Evolutionary conservation across 768 basidiomycete genomes (phyloP).

Genomic region (Leccinum imitatum): DNA sequence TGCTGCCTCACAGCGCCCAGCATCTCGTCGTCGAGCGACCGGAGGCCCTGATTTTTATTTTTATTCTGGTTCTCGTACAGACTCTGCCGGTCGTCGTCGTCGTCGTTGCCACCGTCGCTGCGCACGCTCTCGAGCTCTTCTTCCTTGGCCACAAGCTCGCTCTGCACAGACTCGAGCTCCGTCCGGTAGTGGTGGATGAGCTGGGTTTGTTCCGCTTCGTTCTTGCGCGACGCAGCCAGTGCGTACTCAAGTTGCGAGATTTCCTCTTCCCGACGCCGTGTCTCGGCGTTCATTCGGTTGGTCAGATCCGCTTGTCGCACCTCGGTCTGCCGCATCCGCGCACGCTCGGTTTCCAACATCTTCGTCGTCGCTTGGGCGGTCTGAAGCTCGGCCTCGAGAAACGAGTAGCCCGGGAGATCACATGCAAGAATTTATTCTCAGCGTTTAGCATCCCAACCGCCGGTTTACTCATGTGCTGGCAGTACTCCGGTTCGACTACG

Average conservation of each 20-base stretch:
- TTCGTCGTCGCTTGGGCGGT: slow-evolving; percentile 51
- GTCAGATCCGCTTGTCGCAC: slow-evolving; percentile 56
- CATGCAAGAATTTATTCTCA: no score
- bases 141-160: slow-evolving; percentile 60
- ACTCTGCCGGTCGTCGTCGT: slow-evolving; percentile 22
- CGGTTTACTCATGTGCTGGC: no score
- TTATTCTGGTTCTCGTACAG: no score
- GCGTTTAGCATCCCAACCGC: no score
- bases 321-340: slow-evolving; percentile 55
- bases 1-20: slow-evolving; percentile 67
- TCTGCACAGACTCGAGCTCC: slow-evolving; percentile 69
- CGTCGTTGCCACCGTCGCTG: slow-evolving; percentile 10
- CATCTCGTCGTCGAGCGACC: slow-evolving; percentile 74
- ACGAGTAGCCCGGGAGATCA: slow-evolving; percentile 42
- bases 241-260: slow-evolving; percentile 51
- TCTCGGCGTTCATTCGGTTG: slow-evolving; percentile 47
- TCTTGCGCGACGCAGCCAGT: slow-evolving; percentile 45
- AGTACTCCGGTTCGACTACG: no score
- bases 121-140: slow-evolving; percentile 63
- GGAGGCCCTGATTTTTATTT: slow-evolving; percentile 30
- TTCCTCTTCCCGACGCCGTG: slow-evolving; percentile 53
- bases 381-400: slow-evolving; percentile 66
- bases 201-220: slow-evolving; percentile 60
- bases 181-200: slow-evolving; percentile 63
- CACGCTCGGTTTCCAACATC: slow-evolving; percentile 65